Conservation (phyloP, 2,329 filamentous ascomycete species). For the Apiospora arundinis region DNA sequence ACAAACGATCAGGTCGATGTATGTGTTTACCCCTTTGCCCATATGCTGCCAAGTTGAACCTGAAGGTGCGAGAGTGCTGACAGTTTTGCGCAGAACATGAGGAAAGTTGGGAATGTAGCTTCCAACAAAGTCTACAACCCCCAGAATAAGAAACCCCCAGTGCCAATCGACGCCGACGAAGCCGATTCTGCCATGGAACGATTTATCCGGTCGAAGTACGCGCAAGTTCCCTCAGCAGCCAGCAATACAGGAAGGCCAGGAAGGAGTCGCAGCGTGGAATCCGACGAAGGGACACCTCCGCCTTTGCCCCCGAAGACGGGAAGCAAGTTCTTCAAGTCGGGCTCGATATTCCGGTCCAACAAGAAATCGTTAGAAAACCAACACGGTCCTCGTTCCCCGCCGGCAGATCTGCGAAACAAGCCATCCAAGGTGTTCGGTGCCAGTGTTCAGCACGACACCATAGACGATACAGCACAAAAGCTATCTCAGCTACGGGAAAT, state of each 20-base stretch:
- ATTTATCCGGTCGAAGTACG: constrained; percentile 94
- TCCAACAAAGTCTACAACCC: constrained; percentile 94
- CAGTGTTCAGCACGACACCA: constrained; percentile 61
- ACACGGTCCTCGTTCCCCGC: constrained; percentile 35
- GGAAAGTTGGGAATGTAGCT: constrained; percentile 81
- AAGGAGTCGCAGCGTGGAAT: constrained; percentile 51
- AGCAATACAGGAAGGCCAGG: constrained; percentile 46
- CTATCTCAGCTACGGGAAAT: constrained; percentile 81
- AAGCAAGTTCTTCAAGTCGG: constrained; percentile 65
- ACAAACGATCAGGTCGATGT: constrained; percentile 95
- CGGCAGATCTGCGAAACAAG: constrained; percentile 60
- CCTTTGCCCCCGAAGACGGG: constrained; percentile 69
- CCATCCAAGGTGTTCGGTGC: constrained; percentile 73
- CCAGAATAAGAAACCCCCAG: constrained; percentile 78
- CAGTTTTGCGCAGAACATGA: constrained; percentile 79
- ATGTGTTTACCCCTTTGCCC: constrained; percentile 42
- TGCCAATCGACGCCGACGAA: constrained; percentile 91
- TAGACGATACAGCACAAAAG: constrained; percentile 75
- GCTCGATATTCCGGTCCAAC: constrained; percentile 72
- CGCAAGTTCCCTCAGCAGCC: constrained; percentile 52
- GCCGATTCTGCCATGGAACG: constrained; percentile 93
- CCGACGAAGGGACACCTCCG: constrained; percentile 65
- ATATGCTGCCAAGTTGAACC: not conserved
- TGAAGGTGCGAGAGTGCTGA: not conserved
- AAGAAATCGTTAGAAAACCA: constrained; percentile 56